A percentile compares a stretch with the other conserved stretches of the same genome.
Evolutionary conservation across 1,284 basidiomycete genomes (phyloP).

Genomic region (Heimioporus retisporus): DNA sequence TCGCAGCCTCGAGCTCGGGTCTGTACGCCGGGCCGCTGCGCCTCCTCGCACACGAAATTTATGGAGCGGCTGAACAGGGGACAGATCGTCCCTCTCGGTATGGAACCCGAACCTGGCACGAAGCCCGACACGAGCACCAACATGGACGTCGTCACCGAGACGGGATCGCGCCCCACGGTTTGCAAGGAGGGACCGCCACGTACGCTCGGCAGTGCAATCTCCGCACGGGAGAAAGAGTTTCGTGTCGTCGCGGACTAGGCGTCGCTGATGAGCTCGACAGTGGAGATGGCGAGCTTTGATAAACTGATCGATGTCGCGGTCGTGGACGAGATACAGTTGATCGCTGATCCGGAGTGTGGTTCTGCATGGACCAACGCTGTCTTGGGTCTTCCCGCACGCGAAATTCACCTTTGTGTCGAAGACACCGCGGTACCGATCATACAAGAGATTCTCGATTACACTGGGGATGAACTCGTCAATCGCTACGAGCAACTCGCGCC

Average conservation of each 20-base stretch:
- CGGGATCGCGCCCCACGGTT: constrained; percentile 39
- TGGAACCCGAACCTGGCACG: constrained; percentile 42
- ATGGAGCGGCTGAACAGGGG: constrained; percentile 93
- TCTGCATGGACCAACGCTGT: constrained; percentile 90
- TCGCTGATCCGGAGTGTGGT: constrained; percentile 85
- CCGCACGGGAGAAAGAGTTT: constrained; percentile 94
- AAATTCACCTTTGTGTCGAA: constrained; percentile 97
- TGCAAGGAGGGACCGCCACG: constrained; percentile 52
- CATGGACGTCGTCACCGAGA: constrained; percentile 43
- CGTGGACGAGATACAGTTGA: constrained; percentile 98
- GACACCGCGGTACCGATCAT: constrained; percentile 91
- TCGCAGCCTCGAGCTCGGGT: constrained; percentile 81
- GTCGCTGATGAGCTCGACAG: constrained; percentile 83
- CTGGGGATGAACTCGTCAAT: constrained; percentile 90
- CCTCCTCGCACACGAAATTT: constrained; percentile 96
- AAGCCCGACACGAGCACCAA: constrained; percentile 43
- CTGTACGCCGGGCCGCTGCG: constrained; percentile 94
- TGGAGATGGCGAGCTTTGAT: constrained; percentile 87
- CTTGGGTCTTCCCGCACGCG: constrained; percentile 81
- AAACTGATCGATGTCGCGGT: constrained; percentile 85
- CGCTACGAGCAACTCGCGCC: constrained; percentile 93
- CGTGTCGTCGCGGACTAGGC: constrained; percentile 74
- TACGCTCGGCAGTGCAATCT: constrained; percentile 87
- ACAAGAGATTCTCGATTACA: constrained; percentile 71
- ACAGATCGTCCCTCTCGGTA: constrained; percentile 77